These are phyloP conservation scores for Crucibulum laeve DNA, from an alignment of 768 basidiomycete species.

Conservation along the genomic window DNA sequence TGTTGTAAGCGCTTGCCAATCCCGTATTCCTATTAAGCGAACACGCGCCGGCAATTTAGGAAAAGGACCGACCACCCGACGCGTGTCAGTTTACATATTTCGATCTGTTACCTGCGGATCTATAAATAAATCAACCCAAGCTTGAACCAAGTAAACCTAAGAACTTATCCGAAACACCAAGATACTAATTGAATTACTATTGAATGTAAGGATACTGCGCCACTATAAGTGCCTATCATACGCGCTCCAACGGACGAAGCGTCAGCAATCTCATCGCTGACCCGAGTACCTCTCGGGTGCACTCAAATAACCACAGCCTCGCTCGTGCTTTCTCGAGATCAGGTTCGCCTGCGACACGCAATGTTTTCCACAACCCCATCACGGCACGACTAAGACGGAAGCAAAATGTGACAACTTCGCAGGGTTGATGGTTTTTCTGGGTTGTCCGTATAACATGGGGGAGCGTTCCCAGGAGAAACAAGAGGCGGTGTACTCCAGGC, in stretches of 20 bases:
- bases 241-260: not conserved
- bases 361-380: not conserved
- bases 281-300: not conserved
- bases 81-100: too few species aligned
- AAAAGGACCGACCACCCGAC: too few species aligned
- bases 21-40: too few species aligned
- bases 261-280: not conserved
- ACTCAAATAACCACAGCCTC: not conserved
- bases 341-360: not conserved
- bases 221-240: too few species aligned
- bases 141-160: too few species aligned
- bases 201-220: too few species aligned
- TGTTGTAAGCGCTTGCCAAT: too few species aligned
- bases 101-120: too few species aligned
- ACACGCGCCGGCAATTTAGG: too few species aligned
- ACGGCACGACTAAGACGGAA: not conserved
- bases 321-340: not conserved
- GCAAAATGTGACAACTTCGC: not conserved
- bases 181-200: too few species aligned
- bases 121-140: too few species aligned
- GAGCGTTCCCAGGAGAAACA: constrained; percentile 82
- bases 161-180: too few species aligned
- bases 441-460: not conserved
- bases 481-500: constrained; percentile 75
- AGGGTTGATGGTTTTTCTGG: not conserved